A percentile compares a stretch with the other conserved stretches of the same genome.
phyloP scores from a whole-genome alignment of 768 basidiomycete species.

The Pilatotrama ljubarskyi region DNA sequence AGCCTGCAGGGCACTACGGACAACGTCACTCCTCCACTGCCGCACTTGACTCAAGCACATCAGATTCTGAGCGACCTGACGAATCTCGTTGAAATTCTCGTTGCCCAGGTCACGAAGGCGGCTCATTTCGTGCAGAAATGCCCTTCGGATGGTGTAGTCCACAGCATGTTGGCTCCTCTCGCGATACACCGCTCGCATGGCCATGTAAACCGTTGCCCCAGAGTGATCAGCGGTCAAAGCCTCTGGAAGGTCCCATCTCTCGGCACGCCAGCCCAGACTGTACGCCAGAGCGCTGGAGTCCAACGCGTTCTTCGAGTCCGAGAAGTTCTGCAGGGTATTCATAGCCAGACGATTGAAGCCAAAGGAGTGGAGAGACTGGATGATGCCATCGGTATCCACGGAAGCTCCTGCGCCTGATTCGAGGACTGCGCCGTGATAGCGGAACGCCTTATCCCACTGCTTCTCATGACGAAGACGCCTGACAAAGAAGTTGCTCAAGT shows the following conservation, averaged over 20 bases:
- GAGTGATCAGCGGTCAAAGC: slow-evolving; percentile 43
- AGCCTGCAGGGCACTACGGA: slow-evolving; percentile 37
- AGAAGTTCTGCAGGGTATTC: slow-evolving; percentile 38
- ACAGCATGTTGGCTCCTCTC: slow-evolving; percentile 61
- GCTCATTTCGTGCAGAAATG: slow-evolving; percentile 60
- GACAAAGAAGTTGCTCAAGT: slow-evolving; percentile 79
- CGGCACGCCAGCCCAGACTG: slow-evolving; percentile 90
- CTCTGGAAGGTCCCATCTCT: slow-evolving; percentile 92
- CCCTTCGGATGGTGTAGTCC: slow-evolving; percentile 47
- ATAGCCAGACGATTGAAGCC: slow-evolving; percentile 91
- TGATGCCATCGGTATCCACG: slow-evolving; percentile 59
- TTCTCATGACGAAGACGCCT: slow-evolving; percentile 90
- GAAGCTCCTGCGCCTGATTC: slow-evolving; percentile 55
- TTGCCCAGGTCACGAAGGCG: slow-evolving; percentile 65
- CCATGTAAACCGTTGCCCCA: slow-evolving; percentile 69
- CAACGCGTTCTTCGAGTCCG: slow-evolving; percentile 16
- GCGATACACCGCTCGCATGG: slow-evolving; percentile 79
- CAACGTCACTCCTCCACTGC: slow-evolving; percentile 50
- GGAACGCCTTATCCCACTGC: slow-evolving; percentile 90
- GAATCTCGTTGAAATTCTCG: slow-evolving; percentile 80
- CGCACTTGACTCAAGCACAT: slow-evolving; percentile 81
- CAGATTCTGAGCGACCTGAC: slow-evolving; percentile 64
- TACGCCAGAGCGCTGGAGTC: slow-evolving; percentile 48
- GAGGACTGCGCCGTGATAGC: slow-evolving; percentile 82
- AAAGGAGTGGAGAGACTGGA: slow-evolving; percentile 82